Conservation (phyloP, 1,284 basidiomycete species). For the Apiotrichum montevideense region DNA sequence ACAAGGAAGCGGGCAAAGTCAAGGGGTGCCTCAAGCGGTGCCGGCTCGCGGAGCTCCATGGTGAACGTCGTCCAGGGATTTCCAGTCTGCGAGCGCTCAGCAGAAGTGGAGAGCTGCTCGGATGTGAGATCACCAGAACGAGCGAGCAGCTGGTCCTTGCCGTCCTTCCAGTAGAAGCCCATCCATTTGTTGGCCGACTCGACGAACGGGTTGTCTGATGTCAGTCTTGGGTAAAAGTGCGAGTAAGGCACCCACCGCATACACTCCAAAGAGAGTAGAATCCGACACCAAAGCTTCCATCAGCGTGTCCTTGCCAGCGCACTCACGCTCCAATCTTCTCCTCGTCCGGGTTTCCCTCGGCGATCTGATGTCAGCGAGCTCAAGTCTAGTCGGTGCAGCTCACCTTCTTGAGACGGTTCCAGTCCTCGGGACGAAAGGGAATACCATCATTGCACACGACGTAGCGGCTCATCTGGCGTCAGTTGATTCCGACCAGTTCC, state of each 20-base stretch:
- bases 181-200: conserved; percentile 85
- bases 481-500: background rate
- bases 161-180: conserved; percentile 96
- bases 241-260: conserved; percentile 27
- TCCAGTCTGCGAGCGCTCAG: conserved; percentile 34
- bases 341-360: conserved; percentile 53
- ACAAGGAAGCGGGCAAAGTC: conserved; percentile 85
- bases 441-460: conserved; percentile 82
- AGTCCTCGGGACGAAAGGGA: conserved; percentile 68
- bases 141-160: conserved; percentile 75
- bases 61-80: conserved; percentile 80
- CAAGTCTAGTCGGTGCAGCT: conserved; percentile 7
- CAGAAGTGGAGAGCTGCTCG: conserved; percentile 26
- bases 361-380: conserved; percentile 27
- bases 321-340: conserved; percentile 49
- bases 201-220: conserved; percentile 80
- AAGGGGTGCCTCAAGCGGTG: conserved; percentile 70
- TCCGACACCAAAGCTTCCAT: conserved; percentile 47
- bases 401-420: conserved; percentile 72
- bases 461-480: conserved; percentile 44
- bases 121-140: conserved; percentile 63
- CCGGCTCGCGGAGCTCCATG: conserved; percentile 79
- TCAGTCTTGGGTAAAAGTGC: background rate
- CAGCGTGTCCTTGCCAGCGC: background rate
- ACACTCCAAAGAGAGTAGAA: conserved; percentile 53